Evolutionary conservation across 2,329 filamentous ascomycete genomes (phyloP), one percentile per base, ranked within the genome.

Genomic region (Cucurbitaria berberidis): DNA sequence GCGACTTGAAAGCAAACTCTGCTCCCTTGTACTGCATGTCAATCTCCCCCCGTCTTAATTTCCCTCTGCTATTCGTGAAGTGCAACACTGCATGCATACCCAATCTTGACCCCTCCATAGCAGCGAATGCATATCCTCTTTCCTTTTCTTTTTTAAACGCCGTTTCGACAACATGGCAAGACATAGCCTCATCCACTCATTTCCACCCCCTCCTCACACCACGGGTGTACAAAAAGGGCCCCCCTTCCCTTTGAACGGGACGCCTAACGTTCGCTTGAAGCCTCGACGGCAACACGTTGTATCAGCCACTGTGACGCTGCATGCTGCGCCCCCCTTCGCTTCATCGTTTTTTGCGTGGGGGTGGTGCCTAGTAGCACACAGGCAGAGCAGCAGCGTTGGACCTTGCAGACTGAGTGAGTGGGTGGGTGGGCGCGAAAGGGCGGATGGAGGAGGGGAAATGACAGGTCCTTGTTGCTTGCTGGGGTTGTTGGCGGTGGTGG

Each of bases 401-500:
- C 41, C 51, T 52, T 57, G 57, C 53, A 45, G 41, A 41, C n/a
- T n/a, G n/a, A n/a, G n/a, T n/a, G n/a, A n/a, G n/a, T n/a, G n/a
- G n/a, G n/a, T n/a, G n/a, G n/a, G n/a, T n/a, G n/a, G n/a, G 39
- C 49, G 47, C 29, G 29, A 43, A n/a, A 6, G 49, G 11, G 57
- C 42, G 34, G 22, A 34, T 35, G 26, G 35, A 39, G 56, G 47
- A 45, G 10, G 35, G 42, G 56, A 49, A 45, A 13, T 53, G 42
- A 50, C 45, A 53, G 49, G 49, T 38, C 36, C 19, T n/a, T 24
- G 7, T 11, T 39, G 6, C 19, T 13, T 15, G 10, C 2, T 40
- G 15, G 18, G n/a, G n/a, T n/a, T n/a, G n/a, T n/a, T n/a, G n/a
- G n/a, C n/a, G n/a, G n/a, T n/a, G n/a, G n/a, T n/a, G n/a, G n/a